phyloP scores from a whole-genome alignment of 768 basidiomycete genomes.

The Leccinum olivaceopallidum region DNA sequence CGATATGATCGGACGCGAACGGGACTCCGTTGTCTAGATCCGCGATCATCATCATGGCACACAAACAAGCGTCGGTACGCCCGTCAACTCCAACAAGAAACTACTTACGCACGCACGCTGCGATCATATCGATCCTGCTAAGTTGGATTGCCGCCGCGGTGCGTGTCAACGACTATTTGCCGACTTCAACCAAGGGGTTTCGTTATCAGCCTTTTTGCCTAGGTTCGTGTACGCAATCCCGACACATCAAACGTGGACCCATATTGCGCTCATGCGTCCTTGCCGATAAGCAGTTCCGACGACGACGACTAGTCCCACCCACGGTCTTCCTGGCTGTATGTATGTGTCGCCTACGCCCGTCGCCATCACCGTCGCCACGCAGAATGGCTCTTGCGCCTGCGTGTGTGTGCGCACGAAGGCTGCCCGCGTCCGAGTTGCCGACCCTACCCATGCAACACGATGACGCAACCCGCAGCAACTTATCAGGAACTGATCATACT shows the following conservation, averaged over 20 bases:
- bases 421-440: not conserved
- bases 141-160: not conserved
- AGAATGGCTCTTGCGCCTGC: not conserved
- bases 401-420: not conserved
- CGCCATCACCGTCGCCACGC: not conserved
- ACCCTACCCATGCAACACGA: not conserved
- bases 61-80: not conserved
- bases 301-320: not conserved
- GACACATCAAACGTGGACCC: conserved; percentile 3
- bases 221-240: not conserved
- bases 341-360: not conserved
- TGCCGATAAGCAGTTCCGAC: not conserved
- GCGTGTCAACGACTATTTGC: not conserved
- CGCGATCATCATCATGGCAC: not conserved
- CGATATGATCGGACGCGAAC: not conserved
- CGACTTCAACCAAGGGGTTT: not conserved
- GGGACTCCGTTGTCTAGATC: not conserved
- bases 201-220: not conserved
- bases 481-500: not conserved
- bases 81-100: not conserved
- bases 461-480: not conserved
- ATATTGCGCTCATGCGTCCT: not conserved
- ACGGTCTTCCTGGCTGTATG: not conserved
- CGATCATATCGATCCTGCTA: not conserved
- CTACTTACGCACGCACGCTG: not conserved